phyloP scores from a whole-genome alignment of 164 flowering plant genomes.

The Macadamia tetraphylla region DNA sequence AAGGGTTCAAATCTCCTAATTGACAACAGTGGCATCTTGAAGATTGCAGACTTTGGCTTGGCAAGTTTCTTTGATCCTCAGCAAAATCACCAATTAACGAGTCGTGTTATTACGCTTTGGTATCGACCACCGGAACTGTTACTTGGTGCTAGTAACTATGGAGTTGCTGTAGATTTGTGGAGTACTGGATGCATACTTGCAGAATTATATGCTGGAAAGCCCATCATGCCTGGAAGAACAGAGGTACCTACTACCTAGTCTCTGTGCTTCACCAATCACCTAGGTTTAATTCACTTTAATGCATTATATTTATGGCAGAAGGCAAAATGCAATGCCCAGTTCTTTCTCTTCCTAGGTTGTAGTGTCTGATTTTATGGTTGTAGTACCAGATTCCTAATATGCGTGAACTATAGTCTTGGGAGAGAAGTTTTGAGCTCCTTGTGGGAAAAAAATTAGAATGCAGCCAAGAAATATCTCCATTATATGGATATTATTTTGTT shows the following conservation, averaged over 20 bases:
- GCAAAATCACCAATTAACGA: slow-evolving; percentile 74
- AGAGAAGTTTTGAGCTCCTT: not conserved
- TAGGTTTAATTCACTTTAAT: not conserved
- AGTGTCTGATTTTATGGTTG: not conserved
- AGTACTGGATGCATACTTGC: slow-evolving; percentile 98
- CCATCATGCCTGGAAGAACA: slow-evolving; percentile 98
- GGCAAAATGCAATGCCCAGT: not conserved
- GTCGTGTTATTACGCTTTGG: slow-evolving; percentile 98
- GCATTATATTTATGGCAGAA: not conserved
- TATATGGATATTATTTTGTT: not conserved
- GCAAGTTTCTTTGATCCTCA: slow-evolving; percentile 75
- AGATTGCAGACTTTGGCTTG: slow-evolving; percentile 96
- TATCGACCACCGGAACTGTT: slow-evolving; percentile 97
- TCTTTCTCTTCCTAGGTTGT: not conserved
- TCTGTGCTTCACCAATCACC: not conserved
- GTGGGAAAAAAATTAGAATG: not conserved
- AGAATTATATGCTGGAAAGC: slow-evolving; percentile 92
- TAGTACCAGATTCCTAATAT: not conserved
- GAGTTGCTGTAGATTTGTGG: slow-evolving; percentile 96
- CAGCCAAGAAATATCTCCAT: not conserved
- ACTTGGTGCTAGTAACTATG: slow-evolving; percentile 90
- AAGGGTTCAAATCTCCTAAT: slow-evolving; percentile 95
- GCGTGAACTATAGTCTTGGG: not conserved
- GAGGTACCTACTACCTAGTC: slow-evolving; percentile 47
- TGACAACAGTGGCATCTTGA: slow-evolving; percentile 80